phyloP scores from a whole-genome alignment of 345 rosid species.

The Citrus medica region DNA sequence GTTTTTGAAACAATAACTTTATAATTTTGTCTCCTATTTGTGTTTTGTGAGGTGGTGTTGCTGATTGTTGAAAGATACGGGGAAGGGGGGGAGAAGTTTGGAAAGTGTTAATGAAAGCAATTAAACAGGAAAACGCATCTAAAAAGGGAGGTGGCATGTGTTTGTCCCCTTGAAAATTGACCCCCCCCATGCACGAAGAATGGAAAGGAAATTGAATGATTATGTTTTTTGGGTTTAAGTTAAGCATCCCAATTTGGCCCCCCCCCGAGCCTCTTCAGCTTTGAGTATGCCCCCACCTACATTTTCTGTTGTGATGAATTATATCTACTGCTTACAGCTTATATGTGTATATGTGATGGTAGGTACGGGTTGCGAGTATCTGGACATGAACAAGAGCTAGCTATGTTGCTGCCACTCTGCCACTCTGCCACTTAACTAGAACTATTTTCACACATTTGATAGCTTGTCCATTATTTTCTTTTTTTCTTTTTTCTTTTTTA shows the following conservation, averaged over 20 bases:
- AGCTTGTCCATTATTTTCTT: background rate
- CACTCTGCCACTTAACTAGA: background rate
- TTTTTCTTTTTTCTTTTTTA: no score
- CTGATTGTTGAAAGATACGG: background rate
- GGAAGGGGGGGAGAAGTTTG: constrained; percentile 11
- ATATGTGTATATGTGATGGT: constrained; percentile 13
- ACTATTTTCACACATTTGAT: background rate
- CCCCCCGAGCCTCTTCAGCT: constrained; percentile 5
- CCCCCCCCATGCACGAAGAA: constrained; percentile 27
- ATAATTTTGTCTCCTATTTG: background rate
- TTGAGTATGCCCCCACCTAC: constrained; percentile 33
- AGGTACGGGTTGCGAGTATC: constrained; percentile 28
- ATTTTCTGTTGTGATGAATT: constrained; percentile 9
- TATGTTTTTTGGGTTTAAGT: constrained; percentile 20
- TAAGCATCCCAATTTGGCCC: constrained; percentile 17
- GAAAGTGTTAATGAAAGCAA: constrained; percentile 21
- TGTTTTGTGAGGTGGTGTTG: constrained; percentile 23
- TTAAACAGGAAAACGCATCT: constrained; percentile 25
- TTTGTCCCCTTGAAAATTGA: constrained; percentile 27
- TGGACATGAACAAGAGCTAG: constrained; percentile 14
- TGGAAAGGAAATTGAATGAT: constrained; percentile 31
- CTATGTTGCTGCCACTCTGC: background rate
- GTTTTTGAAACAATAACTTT: background rate
- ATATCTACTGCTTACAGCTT: background rate
- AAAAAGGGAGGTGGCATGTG: constrained; percentile 36